phyloP scores from a whole-genome alignment of 2,329 filamentous ascomycete genomes.

The Pseudogymnoascus sp. region DNA sequence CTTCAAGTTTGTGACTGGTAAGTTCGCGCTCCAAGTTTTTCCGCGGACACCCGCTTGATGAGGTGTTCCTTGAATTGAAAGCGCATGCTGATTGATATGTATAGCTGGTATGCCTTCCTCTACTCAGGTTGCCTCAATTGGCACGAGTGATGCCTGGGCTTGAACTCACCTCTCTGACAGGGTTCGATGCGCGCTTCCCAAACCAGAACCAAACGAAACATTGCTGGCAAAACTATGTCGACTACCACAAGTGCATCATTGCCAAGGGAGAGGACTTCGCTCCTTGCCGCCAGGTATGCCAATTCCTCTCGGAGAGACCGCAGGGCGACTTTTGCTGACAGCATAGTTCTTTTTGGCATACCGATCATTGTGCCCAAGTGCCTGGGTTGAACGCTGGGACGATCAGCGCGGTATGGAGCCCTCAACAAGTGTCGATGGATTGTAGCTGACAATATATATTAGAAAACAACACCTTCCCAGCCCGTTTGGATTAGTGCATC shows the following conservation, averaged over 20 bases:
- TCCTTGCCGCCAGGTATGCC: slow-evolving; percentile 83
- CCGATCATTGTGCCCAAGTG: slow-evolving; percentile 92
- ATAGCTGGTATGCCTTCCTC: slow-evolving; percentile 40
- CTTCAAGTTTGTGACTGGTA: slow-evolving; percentile 99
- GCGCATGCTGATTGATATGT: slow-evolving; percentile 33
- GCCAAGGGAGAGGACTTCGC: slow-evolving; percentile 98
- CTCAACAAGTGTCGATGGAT: slow-evolving; percentile 23
- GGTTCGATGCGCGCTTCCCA: slow-evolving; percentile 98
- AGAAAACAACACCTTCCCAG: slow-evolving; percentile 65
- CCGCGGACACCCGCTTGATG: slow-evolving; percentile 14
- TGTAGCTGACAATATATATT: slow-evolving; percentile 16
- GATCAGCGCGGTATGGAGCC: slow-evolving; percentile 80
- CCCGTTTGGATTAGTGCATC: slow-evolving; percentile 48
- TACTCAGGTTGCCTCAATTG: not conserved
- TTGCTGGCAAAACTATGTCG: slow-evolving; percentile 99
- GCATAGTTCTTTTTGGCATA: slow-evolving; percentile 89
- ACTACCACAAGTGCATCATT: slow-evolving; percentile 99
- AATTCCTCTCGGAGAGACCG: slow-evolving; percentile 16
- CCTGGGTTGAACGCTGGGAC: slow-evolving; percentile 93
- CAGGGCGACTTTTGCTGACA: slow-evolving; percentile 20
- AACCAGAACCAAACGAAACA: slow-evolving; percentile 99
- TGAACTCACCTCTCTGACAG: slow-evolving; percentile 39
- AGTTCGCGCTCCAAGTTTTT: slow-evolving; percentile 32
- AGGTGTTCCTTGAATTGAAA: slow-evolving; percentile 22
- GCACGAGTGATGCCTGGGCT: not conserved